phyloP scores from a whole-genome alignment of 805 yeast genomes.

The Candida dajiaensis region DNA sequence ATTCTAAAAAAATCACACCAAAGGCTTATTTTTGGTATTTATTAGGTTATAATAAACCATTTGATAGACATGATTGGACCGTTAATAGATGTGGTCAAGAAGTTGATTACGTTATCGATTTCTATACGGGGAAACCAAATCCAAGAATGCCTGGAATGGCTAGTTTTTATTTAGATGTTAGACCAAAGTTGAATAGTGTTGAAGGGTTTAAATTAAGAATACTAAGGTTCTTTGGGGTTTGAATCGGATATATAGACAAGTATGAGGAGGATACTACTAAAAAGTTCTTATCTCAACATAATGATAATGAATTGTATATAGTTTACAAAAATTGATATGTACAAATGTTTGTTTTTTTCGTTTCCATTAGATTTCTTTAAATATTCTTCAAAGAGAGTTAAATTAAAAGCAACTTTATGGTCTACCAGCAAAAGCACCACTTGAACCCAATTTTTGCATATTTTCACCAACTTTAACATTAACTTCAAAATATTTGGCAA shows the following conservation, averaged over 20 bases:
- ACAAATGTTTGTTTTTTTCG: background rate
- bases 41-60: conserved; percentile 73
- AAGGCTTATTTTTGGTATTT: conserved; percentile 67
- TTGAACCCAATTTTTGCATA: conserved; percentile 47
- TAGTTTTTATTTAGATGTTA: conserved; percentile 76
- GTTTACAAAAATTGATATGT: background rate
- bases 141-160: conserved; percentile 41
- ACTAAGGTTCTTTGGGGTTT: conserved; percentile 52
- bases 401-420: conserved; percentile 7
- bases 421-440: conserved; percentile 30
- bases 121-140: conserved; percentile 55
- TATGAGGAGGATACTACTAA: background rate
- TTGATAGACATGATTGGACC: conserved; percentile 96
- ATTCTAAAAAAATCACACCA: conserved; percentile 80
- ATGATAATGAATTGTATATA: conserved; percentile 1
- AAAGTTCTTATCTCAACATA: background rate
- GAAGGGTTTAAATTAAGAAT: conserved; percentile 78
- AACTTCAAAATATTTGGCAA: conserved; percentile 88
- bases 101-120: conserved; percentile 90
- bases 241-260: background rate
- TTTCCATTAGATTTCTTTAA: background rate
- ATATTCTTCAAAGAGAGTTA: too few relatives aligned
- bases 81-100: conserved; percentile 77
- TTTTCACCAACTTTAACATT: conserved; percentile 91
- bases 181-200: conserved; percentile 80